These are phyloP conservation scores for Tilletiaria anomala DNA, from an alignment of 1,284 basidiomycete species.

Conservation along the genomic window DNA sequence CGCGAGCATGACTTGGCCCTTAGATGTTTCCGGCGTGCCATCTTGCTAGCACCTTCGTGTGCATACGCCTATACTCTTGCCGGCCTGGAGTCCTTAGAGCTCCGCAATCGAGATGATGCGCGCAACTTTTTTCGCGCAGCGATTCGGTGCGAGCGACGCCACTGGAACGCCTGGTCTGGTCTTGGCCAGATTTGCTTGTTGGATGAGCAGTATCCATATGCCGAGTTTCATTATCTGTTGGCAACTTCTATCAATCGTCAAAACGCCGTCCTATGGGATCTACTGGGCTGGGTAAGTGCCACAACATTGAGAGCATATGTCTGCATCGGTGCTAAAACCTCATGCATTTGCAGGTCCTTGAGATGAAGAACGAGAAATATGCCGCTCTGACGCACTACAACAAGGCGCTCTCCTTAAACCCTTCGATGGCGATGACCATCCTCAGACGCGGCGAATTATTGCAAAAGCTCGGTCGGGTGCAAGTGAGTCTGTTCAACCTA, in stretches of 20 bases:
- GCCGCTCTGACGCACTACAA: slow-evolving; percentile 11
- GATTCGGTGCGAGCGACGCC: slow-evolving; percentile 24
- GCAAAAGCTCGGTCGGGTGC: slow-evolving; percentile 3
- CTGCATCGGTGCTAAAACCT: too few relatives aligned
- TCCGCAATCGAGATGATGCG: slow-evolving; percentile 23
- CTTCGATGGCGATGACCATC: slow-evolving; percentile 11
- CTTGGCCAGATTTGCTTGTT: slow-evolving; percentile 26
- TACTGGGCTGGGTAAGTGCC: slow-evolving; percentile 21
- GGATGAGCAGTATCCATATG: slow-evolving; percentile 19
- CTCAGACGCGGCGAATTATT: slow-evolving; percentile 11
- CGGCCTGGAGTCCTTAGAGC: slow-evolving; percentile 32
- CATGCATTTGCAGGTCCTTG: too few relatives aligned
- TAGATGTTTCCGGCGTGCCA: slow-evolving; percentile 29
- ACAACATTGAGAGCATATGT: too few relatives aligned
- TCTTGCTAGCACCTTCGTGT: slow-evolving; percentile 21
- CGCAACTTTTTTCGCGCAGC: slow-evolving; percentile 29
- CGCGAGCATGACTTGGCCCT: slow-evolving; percentile 31
- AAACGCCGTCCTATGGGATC: slow-evolving; percentile 29
- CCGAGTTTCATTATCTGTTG: slow-evolving; percentile 20
- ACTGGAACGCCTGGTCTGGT: slow-evolving; percentile 37
- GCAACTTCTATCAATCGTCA: slow-evolving; percentile 22
- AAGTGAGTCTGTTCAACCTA: too few relatives aligned
- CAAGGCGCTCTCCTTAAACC: slow-evolving; percentile 8
- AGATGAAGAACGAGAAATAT: slow-evolving; percentile 3
- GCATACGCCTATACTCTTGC: slow-evolving; percentile 37